These are phyloP conservation scores for Arthrocladium fulminans DNA, from an alignment of 2,329 filamentous ascomycete genomes.

Conservation along the genomic window DNA sequence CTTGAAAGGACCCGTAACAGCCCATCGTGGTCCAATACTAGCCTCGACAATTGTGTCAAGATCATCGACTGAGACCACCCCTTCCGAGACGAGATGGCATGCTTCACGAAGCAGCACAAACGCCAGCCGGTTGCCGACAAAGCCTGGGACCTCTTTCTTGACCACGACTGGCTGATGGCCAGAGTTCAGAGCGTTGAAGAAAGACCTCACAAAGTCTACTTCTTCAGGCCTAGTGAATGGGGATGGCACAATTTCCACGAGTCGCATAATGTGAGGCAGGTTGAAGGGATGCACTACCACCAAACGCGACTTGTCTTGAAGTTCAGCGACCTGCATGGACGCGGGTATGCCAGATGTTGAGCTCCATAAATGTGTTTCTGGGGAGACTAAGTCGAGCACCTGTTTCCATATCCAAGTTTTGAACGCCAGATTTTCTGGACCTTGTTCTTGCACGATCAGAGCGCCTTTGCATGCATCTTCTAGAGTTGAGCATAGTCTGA, in stretches of 20 bases:
- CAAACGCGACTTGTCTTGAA: conserved; percentile 38
- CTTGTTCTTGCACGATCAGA: conserved; percentile 51
- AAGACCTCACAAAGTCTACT: conserved; percentile 40
- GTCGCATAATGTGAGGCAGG: conserved; percentile 53
- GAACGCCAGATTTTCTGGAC: conserved; percentile 45
- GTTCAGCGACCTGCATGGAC: conserved; percentile 37
- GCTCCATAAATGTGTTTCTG: conserved; percentile 46
- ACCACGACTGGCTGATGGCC: conserved; percentile 95
- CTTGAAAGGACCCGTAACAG: conserved; percentile 49
- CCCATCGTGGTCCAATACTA: conserved; percentile 48
- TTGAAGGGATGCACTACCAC: conserved; percentile 55
- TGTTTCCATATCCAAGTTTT: conserved; percentile 46
- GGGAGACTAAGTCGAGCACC: conserved; percentile 39
- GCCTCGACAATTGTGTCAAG: conserved; percentile 45
- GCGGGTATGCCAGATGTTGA: conserved; percentile 51
- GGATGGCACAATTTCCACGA: conserved; percentile 50
- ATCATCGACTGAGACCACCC: conserved; percentile 45
- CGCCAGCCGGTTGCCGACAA: conserved; percentile 50
- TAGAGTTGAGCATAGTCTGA: conserved; percentile 31
- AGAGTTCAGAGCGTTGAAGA: conserved; percentile 92
- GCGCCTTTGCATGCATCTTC: conserved; percentile 38
- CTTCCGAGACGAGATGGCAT: conserved; percentile 45
- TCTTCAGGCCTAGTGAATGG: conserved; percentile 33
- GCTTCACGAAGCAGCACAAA: conserved; percentile 50
- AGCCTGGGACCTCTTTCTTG: conserved; percentile 79